Conservation (phyloP, 192 early-diverging fungal species). For the Funneliformis mosseae region DNA sequence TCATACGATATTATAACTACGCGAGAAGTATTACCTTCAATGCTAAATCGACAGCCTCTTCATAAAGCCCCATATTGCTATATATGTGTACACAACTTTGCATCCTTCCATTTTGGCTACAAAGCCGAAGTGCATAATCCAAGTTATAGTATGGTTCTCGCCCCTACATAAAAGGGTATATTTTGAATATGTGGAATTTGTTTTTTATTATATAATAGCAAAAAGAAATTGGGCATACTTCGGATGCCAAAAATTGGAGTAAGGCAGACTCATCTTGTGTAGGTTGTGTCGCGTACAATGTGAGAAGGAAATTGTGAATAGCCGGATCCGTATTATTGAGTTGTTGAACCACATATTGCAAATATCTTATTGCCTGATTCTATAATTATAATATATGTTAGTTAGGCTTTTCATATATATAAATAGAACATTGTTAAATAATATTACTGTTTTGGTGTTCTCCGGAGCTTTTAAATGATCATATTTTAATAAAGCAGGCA, state of each 20-base stretch:
- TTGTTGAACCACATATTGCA: constrained; percentile 79
- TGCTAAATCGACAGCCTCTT: constrained; percentile 91
- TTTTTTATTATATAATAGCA: not conserved
- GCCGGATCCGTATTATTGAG: constrained; percentile 81
- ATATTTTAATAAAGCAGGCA: constrained; percentile 88
- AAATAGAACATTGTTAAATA: constrained; percentile 2
- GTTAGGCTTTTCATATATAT: not conserved
- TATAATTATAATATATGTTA: constrained; percentile 38
- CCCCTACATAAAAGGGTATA: constrained; percentile 49
- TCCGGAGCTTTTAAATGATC: constrained; percentile 52
- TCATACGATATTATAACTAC: not conserved
- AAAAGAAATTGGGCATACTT: constrained; percentile 46
- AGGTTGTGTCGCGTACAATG: constrained; percentile 69
- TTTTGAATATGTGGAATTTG: not conserved
- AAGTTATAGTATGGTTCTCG: constrained; percentile 83
- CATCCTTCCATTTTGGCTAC: constrained; percentile 77
- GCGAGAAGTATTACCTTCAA: constrained; percentile 59
- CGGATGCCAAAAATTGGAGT: constrained; percentile 72
- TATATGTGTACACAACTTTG: constrained; percentile 92
- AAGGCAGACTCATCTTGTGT: constrained; percentile 71
- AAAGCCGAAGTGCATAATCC: constrained; percentile 90
- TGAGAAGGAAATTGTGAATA: constrained; percentile 93
- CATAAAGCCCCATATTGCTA: constrained; percentile 82
- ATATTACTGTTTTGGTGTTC: constrained; percentile 39
- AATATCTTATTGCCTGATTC: constrained; percentile 89